Conservation (phyloP, 2,329 filamentous ascomycete species). For the Parastagonospora nodorum region DNA sequence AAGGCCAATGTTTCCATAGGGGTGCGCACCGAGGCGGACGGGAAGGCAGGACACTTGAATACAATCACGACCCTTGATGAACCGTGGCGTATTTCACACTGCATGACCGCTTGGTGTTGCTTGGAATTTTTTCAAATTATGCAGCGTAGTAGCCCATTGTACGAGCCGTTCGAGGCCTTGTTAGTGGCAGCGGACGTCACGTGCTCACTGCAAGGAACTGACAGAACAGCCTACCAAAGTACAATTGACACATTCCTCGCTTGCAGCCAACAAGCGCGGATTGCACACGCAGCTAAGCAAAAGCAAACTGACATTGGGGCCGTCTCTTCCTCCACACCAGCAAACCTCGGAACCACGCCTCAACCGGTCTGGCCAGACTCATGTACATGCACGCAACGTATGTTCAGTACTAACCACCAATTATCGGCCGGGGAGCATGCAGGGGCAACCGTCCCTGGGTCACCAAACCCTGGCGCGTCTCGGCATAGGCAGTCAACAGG, state of each 20-base stretch:
- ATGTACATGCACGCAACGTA: constrained; percentile 9
- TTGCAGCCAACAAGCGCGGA: not conserved
- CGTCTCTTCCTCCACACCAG: not conserved
- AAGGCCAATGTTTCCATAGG: not conserved
- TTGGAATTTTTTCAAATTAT: no score
- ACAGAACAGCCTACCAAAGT: not conserved
- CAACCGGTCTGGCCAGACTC: not conserved
- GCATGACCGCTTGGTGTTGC: no score
- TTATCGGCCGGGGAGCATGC: constrained; percentile 16
- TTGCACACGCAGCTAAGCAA: not conserved
- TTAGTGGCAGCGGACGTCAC: not conserved
- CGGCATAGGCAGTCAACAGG: not conserved
- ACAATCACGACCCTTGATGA: no score
- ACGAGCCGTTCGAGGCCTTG: not conserved
- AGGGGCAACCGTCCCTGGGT: constrained; percentile 12
- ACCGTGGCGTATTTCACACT: no score
- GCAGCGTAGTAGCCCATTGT: no score
- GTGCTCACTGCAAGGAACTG: constrained; percentile 1
- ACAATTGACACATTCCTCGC: not conserved
- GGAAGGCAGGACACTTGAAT: no score
- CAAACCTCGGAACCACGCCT: constrained; percentile 1
- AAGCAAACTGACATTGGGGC: not conserved
- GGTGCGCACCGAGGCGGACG: not conserved
- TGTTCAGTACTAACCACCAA: constrained; percentile 13
- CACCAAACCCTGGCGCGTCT: constrained; percentile 7